Conservation (phyloP, 1,284 basidiomycete genomes). For the Sutorius eximius region DNA sequence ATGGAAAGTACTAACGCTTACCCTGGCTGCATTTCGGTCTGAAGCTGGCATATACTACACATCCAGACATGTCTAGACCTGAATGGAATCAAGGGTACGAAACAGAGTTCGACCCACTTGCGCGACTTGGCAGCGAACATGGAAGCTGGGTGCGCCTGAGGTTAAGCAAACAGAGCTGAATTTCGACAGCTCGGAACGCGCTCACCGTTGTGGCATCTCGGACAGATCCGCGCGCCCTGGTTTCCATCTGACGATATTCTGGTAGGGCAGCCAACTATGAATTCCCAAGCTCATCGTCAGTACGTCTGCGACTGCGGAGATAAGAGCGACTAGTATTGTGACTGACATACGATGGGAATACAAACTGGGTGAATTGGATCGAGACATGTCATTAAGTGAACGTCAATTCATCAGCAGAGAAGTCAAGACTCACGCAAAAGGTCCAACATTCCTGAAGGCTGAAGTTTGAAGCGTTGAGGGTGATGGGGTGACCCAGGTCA, state of each 20-base stretch:
- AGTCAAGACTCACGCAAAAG: slow-evolving; percentile 35
- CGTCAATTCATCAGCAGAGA: neutral
- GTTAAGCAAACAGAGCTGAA: neutral
- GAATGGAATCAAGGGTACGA: slow-evolving; percentile 51
- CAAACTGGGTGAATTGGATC: slow-evolving; percentile 39
- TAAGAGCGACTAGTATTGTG: neutral
- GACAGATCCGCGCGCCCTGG: slow-evolving; percentile 45
- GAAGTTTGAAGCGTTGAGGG: neutral
- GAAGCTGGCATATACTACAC: slow-evolving; percentile 53
- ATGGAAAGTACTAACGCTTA: slow-evolving; percentile 26
- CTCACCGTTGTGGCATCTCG: slow-evolving; percentile 50
- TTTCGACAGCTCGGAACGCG: neutral
- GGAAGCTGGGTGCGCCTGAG: slow-evolving; percentile 33
- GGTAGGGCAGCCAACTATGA: slow-evolving; percentile 51
- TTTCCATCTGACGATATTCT: slow-evolving; percentile 46
- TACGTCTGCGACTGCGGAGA: slow-evolving; percentile 9
- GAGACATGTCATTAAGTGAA: neutral
- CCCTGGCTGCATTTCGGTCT: slow-evolving; percentile 45
- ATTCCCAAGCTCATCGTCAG: slow-evolving; percentile 9
- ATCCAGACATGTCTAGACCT: slow-evolving; percentile 47
- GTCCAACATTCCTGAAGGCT: slow-evolving; percentile 15
- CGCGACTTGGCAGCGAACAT: slow-evolving; percentile 50
- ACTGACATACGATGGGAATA: slow-evolving; percentile 49
- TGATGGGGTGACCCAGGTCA: neutral
- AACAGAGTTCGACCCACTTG: slow-evolving; percentile 54